A percentile compares a stretch with the other conserved stretches of the same genome.
Evolutionary conservation across 148 eudicot species (phyloP).

Genomic region (Rhododendron mucronatum): DNA sequence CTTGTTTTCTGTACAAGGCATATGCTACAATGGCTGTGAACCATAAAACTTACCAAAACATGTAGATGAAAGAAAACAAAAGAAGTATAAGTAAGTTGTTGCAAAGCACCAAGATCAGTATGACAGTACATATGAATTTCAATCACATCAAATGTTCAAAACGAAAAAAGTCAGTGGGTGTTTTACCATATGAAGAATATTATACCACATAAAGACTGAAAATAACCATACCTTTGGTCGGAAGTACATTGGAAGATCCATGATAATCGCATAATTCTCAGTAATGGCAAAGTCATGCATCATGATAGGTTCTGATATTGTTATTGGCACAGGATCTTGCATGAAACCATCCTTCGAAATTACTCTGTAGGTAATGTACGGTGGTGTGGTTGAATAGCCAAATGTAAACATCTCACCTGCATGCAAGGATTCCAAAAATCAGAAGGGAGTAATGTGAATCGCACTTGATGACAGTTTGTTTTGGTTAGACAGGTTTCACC

Average conservation of each 20-base stretch:
- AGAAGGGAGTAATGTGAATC: not conserved
- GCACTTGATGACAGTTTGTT: not conserved
- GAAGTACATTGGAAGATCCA: slow-evolving; percentile 92
- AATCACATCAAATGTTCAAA: not conserved
- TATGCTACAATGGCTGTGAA: not conserved
- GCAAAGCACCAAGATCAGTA: not conserved
- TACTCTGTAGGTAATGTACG: slow-evolving; percentile 84
- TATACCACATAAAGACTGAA: not conserved
- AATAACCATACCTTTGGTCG: slow-evolving; percentile 62
- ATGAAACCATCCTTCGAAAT: slow-evolving; percentile 82
- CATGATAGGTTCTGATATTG: slow-evolving; percentile 69
- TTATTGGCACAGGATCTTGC: slow-evolving; percentile 97
- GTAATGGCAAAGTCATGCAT: slow-evolving; percentile 99
- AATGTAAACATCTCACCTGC: slow-evolving; percentile 98
- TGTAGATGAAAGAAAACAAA: not conserved
- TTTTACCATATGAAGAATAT: not conserved
- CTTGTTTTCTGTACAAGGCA: not conserved
- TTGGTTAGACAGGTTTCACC: slow-evolving; percentile 34
- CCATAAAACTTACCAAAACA: not conserved
- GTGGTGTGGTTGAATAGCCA: slow-evolving; percentile 71
- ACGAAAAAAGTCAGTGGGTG: not conserved
- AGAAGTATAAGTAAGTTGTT: not conserved
- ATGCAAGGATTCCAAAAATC: slow-evolving; percentile 9
- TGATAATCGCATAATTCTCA: slow-evolving; percentile 83
- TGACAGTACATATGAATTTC: not conserved